phyloP scores from a whole-genome alignment of 2,329 filamentous ascomycete genomes.

The Penicillium hordei region DNA sequence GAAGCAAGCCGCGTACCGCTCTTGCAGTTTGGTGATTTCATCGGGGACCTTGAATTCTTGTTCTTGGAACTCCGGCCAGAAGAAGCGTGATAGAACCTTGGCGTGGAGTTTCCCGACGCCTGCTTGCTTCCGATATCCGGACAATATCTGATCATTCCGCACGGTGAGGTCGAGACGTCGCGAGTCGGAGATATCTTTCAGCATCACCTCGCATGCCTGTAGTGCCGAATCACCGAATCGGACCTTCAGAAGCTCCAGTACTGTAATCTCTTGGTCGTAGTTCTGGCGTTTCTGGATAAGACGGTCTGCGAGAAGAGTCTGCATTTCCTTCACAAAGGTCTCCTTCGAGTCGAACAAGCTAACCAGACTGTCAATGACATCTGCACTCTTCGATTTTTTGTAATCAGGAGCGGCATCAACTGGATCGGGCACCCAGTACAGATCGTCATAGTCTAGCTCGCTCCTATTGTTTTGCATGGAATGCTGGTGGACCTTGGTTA shows the following conservation, averaged over 20 bases:
- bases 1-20: constrained; percentile 72
- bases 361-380: constrained; percentile 88
- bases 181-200: constrained; percentile 87
- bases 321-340: constrained; percentile 90
- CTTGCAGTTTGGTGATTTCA: constrained; percentile 58
- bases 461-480: constrained; percentile 52
- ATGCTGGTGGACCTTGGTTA: constrained; percentile 45
- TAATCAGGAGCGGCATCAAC: constrained; percentile 92
- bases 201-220: constrained; percentile 96
- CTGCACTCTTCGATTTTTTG: constrained; percentile 81
- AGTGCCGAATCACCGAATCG: constrained; percentile 82
- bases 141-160: constrained; percentile 45
- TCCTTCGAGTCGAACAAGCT: constrained; percentile 86
- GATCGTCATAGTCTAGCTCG: constrained; percentile 85
- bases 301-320: constrained; percentile 82
- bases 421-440: constrained; percentile 90
- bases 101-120: constrained; percentile 61
- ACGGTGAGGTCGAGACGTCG: constrained; percentile 69
- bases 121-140: background rate
- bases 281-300: constrained; percentile 64
- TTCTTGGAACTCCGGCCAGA: constrained; percentile 81
- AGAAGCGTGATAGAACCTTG: constrained; percentile 86
- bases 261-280: constrained; percentile 77
- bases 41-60: constrained; percentile 48
- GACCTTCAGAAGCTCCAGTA: constrained; percentile 82